Conservation (phyloP, 2,329 filamentous ascomycete species). For the Pleomassaria siparia region DNA sequence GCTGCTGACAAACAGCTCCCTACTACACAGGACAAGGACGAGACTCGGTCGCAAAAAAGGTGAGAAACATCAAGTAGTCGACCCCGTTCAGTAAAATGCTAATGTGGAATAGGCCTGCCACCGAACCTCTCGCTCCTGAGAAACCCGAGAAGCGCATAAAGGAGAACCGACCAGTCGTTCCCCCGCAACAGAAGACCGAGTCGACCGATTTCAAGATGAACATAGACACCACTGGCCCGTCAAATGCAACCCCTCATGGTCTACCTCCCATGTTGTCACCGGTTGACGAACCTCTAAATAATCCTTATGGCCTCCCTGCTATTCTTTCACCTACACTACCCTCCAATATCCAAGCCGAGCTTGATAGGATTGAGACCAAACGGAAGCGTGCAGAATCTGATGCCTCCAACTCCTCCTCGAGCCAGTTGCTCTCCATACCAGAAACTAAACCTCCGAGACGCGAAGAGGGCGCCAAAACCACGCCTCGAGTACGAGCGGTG, state of each 20-base stretch:
- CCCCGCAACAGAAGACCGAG: slow-evolving; percentile 39
- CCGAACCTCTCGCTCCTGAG: slow-evolving; percentile 18
- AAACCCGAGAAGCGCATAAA: slow-evolving; percentile 18
- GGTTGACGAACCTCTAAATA: slow-evolving; percentile 46
- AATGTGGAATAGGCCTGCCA: slow-evolving; percentile 20
- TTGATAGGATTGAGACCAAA: slow-evolving; percentile 47
- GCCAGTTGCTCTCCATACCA: slow-evolving; percentile 26
- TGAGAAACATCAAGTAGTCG: too few relatives aligned
- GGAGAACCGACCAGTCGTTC: slow-evolving; percentile 10
- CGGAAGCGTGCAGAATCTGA: slow-evolving; percentile 39
- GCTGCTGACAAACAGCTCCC: slow-evolving; percentile 20
- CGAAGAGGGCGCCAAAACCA: slow-evolving; percentile 22
- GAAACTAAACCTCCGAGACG: slow-evolving; percentile 20
- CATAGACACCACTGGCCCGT: slow-evolving; percentile 28
- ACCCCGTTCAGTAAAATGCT: slow-evolving; percentile 9
- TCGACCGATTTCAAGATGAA: slow-evolving; percentile 40
- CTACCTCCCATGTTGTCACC: slow-evolving; percentile 42
- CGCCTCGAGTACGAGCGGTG: slow-evolving; percentile 25
- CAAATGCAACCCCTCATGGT: slow-evolving; percentile 39
- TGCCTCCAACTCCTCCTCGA: slow-evolving; percentile 37
- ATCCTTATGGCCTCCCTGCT: slow-evolving; percentile 49
- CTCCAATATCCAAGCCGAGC: slow-evolving; percentile 55
- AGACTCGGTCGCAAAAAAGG: slow-evolving; percentile 13
- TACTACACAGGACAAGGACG: slow-evolving; percentile 16
- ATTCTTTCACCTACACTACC: slow-evolving; percentile 62